These are phyloP conservation scores for Eucalyptus curtisii DNA, from an alignment of 345 rosid species.

Conservation along the genomic window DNA sequence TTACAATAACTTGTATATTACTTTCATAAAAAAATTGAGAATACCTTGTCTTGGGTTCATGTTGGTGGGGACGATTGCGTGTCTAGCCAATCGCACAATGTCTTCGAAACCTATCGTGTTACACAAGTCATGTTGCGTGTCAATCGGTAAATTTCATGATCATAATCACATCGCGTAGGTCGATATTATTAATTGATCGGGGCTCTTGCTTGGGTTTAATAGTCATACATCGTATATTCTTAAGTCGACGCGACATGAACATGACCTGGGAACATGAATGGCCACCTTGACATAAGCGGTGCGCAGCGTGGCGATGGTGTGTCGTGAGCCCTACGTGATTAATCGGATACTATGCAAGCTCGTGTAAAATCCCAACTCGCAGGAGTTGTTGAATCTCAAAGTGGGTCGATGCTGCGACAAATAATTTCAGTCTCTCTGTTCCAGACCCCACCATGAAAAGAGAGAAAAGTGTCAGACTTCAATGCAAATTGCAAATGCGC, in stretches of 20 bases:
- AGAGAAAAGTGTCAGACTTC: not conserved
- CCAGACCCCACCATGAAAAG: not conserved
- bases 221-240: rapidly evolving
- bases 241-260: not conserved
- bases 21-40: not conserved
- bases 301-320: not conserved
- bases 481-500: not conserved
- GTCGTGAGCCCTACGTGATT: not conserved
- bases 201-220: not conserved
- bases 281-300: not conserved
- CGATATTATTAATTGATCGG: too few relatives aligned
- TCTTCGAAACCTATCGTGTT: too few relatives aligned
- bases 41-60: not conserved
- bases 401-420: not conserved
- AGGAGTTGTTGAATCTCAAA: not conserved
- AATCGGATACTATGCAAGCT: not conserved
- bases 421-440: not conserved
- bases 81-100: not conserved
- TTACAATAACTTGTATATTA: not conserved
- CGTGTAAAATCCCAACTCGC: not conserved
- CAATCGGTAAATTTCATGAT: not conserved
- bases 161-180: not conserved
- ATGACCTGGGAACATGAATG: not conserved
- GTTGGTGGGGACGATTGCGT: not conserved
- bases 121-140: not conserved